phyloP scores from a whole-genome alignment of 2,329 filamentous ascomycete species.

The Fusarium redolens region DNA sequence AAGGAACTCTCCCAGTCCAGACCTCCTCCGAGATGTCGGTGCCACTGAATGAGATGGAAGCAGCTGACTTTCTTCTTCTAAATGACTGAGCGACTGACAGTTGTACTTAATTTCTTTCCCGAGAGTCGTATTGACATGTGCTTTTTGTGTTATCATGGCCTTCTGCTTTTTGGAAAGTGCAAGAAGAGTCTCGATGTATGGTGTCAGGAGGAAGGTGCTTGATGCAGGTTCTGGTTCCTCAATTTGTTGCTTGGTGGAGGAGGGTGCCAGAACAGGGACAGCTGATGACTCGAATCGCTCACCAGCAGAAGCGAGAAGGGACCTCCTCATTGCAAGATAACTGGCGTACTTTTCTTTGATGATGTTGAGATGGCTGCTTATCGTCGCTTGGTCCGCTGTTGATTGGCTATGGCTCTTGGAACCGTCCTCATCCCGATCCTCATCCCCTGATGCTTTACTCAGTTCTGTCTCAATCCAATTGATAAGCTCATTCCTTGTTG shows the following conservation, averaged over 20 bases:
- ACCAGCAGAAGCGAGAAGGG: conserved; percentile 57
- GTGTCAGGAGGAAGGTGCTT: conserved; percentile 61
- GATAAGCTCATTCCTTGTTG: conserved; percentile 70
- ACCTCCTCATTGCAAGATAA: conserved; percentile 63
- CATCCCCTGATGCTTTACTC: conserved; percentile 60
- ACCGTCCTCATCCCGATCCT: conserved; percentile 44
- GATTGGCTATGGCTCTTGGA: conserved; percentile 37
- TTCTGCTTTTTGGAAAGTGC: conserved; percentile 67
- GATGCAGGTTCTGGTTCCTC: conserved; percentile 34
- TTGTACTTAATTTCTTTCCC: conserved; percentile 63
- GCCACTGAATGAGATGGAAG: conserved; percentile 64
- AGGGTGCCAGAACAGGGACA: conserved; percentile 34
- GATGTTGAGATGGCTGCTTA: conserved; percentile 55
- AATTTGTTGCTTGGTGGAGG: conserved; percentile 9
- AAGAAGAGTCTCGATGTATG: conserved; percentile 67
- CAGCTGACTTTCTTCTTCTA: conserved; percentile 72
- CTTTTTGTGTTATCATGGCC: conserved; percentile 66
- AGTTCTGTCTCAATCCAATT: conserved; percentile 74
- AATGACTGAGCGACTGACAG: conserved; percentile 61
- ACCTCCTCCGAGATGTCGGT: conserved; percentile 48
- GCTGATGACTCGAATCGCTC: conserved; percentile 48
- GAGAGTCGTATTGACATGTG: conserved; percentile 64
- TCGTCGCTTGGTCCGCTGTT: conserved; percentile 41
- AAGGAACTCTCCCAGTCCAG: conserved; percentile 59
- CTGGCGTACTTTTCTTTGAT: conserved; percentile 66